Base-by-base conservation (phyloP, 192 early-diverging fungal genomes). In the Dissophora globulifera region DNA sequence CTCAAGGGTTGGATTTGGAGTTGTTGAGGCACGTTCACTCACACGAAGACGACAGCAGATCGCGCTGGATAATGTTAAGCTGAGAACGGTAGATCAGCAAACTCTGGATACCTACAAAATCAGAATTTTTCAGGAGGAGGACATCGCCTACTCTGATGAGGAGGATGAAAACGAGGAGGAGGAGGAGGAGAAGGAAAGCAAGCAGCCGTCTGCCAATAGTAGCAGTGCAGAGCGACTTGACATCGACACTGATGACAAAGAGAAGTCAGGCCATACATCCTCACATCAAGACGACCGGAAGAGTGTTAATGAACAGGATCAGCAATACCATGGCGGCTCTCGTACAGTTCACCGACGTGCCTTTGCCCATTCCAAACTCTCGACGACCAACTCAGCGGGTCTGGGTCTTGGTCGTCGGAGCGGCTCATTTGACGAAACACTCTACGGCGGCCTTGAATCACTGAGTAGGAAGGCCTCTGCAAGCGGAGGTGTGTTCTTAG, bases 341-440 rank as follows among this genome's bases (percentile, higher is more conserved):
- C 17, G 32, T 16, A 49, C 12, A 11, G 23, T 19, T 26, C 7
- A 23, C 4, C 71, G 48, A 40, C 62, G 64, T 13, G 45, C 53
- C 11, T 62, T 50, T 49, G 55, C 63, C 22, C 62, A 58, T 62
- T 19, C 25, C 50, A 19, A 19, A 27, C 16, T 22, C 32, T 27
- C 52, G 42, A 41, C 48, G 7, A 38, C 35, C 57, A 58, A 25
- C 17, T 35, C 45, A n/a, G n/a, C n/a, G n/a, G n/a, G n/a, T 32
- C 29, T 52, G 9, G 29, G 52, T 0, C 30, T 42, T 19, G 43
- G 50, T 45, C 56, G 70, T 19, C 64, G 57, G 50, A 60, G 70
- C 17, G 63, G 57, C 0, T 76, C 72, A 15, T 76, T 67, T 67
- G 72, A 76, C 9, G 72, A 76, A 15, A 76, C 72, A 0, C 35